Conservation (phyloP, 192 early-diverging fungal species). For the Umbelopsis sp. region DNA sequence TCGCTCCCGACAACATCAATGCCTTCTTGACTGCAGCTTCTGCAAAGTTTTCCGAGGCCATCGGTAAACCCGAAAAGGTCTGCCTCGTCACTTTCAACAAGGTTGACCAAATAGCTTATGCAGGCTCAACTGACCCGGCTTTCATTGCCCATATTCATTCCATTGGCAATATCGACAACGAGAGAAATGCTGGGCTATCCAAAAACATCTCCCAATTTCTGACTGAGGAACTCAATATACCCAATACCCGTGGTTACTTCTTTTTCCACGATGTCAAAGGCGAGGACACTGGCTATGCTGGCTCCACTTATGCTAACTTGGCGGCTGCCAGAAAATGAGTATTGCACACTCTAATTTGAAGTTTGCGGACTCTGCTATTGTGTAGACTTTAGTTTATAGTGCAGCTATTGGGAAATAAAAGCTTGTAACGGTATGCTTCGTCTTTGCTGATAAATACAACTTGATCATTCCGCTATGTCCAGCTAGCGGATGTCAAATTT, state of each 20-base stretch:
- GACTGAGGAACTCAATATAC: slow-evolving; percentile 20
- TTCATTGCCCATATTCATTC: slow-evolving; percentile 32
- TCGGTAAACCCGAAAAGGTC: slow-evolving; percentile 40
- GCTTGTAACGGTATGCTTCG: too few species aligned
- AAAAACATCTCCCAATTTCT: slow-evolving; percentile 12
- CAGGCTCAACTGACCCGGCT: slow-evolving; percentile 27
- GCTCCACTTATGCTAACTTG: slow-evolving; percentile 27
- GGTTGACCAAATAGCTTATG: slow-evolving; percentile 27
- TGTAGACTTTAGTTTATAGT: too few species aligned
- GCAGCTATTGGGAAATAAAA: too few species aligned
- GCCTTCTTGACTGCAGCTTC: slow-evolving; percentile 29
- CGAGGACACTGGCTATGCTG: slow-evolving; percentile 34
- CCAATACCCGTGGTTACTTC: slow-evolving; percentile 34
- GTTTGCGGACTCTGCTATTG: too few species aligned
- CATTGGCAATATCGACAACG: slow-evolving; percentile 34
- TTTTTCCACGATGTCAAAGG: slow-evolving; percentile 28
- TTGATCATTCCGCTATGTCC: too few species aligned
- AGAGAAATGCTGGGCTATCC: slow-evolving; percentile 20
- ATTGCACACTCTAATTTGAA: too few species aligned
- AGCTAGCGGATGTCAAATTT: too few species aligned
- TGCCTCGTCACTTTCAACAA: slow-evolving; percentile 37
- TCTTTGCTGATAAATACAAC: too few species aligned
- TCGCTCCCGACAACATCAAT: slow-evolving; percentile 32
- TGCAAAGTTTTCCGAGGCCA: slow-evolving; percentile 34
- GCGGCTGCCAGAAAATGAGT: background rate